A percentile compares a stretch with the other conserved stretches of the same genome.
Conservation (phyloP, 1,284 basidiomycete genomes). For the Melampsora larici-populina region DNA sequence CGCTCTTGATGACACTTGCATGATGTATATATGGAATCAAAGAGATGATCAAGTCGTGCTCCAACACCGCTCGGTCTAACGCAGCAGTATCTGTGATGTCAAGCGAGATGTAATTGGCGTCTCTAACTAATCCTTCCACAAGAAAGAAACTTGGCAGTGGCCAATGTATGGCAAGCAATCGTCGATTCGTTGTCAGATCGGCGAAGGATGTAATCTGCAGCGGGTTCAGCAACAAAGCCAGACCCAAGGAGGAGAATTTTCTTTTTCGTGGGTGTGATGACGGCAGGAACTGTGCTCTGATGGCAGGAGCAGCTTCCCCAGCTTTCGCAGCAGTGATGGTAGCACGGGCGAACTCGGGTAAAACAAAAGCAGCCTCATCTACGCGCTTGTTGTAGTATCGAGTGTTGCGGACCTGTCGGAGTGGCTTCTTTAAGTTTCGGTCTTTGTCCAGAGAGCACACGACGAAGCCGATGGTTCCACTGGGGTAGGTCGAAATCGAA, state of each 20-base stretch:
- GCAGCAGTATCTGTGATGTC: slow-evolving; percentile 73
- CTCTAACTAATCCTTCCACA: slow-evolving; percentile 65
- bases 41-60: slow-evolving; percentile 89
- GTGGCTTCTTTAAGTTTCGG: slow-evolving; percentile 68
- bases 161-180: slow-evolving; percentile 80
- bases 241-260: slow-evolving; percentile 90
- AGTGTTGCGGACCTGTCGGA: slow-evolving; percentile 67
- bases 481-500: slow-evolving; percentile 95
- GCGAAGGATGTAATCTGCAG: slow-evolving; percentile 86
- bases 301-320: slow-evolving; percentile 60
- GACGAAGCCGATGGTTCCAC: slow-evolving; percentile 94
- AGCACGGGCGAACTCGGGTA: slow-evolving; percentile 82
- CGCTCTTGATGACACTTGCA: slow-evolving; percentile 84
- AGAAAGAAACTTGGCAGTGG: slow-evolving; percentile 66
- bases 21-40: slow-evolving; percentile 96
- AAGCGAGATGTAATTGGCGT: slow-evolving; percentile 66
- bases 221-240: slow-evolving; percentile 90
- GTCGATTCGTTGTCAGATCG: slow-evolving; percentile 79
- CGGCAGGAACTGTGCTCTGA: slow-evolving; percentile 30
- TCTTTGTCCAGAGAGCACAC: slow-evolving; percentile 76
- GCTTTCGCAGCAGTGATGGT: slow-evolving; percentile 61
- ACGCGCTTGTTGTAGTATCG: slow-evolving; percentile 83
- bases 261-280: slow-evolving; percentile 53
- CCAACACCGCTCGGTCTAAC: slow-evolving; percentile 75
- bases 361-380: slow-evolving; percentile 78